These are phyloP conservation scores for Ordospora pajunii DNA, from an alignment of 371 early-diverging fungal species.

Conservation along the genomic window DNA sequence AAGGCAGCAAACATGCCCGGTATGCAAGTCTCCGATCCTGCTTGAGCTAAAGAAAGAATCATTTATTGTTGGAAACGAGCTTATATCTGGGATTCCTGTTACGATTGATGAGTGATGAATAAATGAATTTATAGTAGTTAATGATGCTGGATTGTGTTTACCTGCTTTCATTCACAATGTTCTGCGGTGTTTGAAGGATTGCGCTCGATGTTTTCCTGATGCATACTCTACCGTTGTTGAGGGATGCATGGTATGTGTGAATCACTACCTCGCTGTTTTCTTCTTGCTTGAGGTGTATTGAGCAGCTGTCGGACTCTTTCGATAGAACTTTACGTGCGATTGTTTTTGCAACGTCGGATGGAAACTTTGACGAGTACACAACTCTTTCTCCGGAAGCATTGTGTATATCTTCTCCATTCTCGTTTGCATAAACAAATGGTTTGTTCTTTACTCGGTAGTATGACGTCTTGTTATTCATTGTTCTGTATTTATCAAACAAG, in stretches of 20 bases:
- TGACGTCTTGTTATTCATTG: constrained; percentile 23
- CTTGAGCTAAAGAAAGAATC: neutral
- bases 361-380: constrained; percentile 12
- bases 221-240: no score
- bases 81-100: constrained; percentile 35
- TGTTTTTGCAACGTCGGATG: constrained; percentile 34
- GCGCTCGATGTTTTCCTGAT: no score
- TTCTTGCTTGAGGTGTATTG: neutral
- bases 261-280: neutral
- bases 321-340: neutral
- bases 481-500: constrained; percentile 35
- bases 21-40: constrained; percentile 65
- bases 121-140: neutral
- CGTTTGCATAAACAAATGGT: constrained; percentile 13
- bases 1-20: constrained; percentile 91
- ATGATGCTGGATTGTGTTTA: no score
- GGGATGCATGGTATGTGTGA: neutral
- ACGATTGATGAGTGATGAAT: neutral
- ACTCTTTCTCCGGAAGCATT: neutral
- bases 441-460: constrained; percentile 1
- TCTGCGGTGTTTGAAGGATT: no score
- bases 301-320: neutral
- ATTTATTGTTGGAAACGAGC: constrained; percentile 20
- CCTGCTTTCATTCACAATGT: no score
- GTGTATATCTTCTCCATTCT: neutral